phyloP scores from a whole-genome alignment of 2,329 filamentous ascomycete species.

The Fusarium tanahbumbuense region DNA sequence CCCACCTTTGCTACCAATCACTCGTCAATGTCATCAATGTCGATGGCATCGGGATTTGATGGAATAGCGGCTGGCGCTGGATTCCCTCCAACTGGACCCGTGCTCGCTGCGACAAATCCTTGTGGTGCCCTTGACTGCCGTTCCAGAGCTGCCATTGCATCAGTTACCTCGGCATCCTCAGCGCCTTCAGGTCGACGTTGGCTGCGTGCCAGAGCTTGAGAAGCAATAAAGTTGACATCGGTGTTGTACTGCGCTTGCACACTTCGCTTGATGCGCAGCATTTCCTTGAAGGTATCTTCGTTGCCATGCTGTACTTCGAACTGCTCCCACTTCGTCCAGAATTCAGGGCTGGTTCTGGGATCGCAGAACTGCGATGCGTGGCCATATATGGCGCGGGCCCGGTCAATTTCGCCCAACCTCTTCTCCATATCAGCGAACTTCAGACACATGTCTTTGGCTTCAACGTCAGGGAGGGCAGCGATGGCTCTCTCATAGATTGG shows the following conservation, averaged over 20 bases:
- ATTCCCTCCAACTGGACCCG: slow-evolving; percentile 70
- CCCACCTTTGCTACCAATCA: slow-evolving; percentile 46
- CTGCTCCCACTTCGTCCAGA: slow-evolving; percentile 97
- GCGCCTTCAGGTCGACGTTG: slow-evolving; percentile 69
- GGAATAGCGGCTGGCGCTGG: slow-evolving; percentile 57
- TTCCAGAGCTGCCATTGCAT: slow-evolving; percentile 92
- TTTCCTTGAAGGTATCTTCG: slow-evolving; percentile 99
- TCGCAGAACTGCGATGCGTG: slow-evolving; percentile 98
- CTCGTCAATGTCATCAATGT: slow-evolving; percentile 79
- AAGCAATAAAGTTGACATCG: slow-evolving; percentile 98
- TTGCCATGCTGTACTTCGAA: slow-evolving; percentile 99
- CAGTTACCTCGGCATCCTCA: slow-evolving; percentile 65
- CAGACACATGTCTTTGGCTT: slow-evolving; percentile 97
- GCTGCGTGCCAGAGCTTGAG: slow-evolving; percentile 87
- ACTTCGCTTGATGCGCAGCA: slow-evolving; percentile 96
- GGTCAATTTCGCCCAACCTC: slow-evolving; percentile 90
- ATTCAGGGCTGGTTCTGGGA: slow-evolving; percentile 86
- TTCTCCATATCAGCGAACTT: slow-evolving; percentile 99
- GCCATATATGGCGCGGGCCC: slow-evolving; percentile 93
- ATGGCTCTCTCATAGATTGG: slow-evolving; percentile 98
- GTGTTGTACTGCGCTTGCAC: slow-evolving; percentile 99
- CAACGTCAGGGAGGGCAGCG: slow-evolving; percentile 88
- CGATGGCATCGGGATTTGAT: slow-evolving; percentile 86
- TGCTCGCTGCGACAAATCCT: slow-evolving; percentile 91
- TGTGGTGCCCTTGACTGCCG: slow-evolving; percentile 87